Evolutionary conservation across 179 eudicot species (phyloP), one percentile per base, ranked within the genome.

Genomic region (Drosera spatulata): DNA sequence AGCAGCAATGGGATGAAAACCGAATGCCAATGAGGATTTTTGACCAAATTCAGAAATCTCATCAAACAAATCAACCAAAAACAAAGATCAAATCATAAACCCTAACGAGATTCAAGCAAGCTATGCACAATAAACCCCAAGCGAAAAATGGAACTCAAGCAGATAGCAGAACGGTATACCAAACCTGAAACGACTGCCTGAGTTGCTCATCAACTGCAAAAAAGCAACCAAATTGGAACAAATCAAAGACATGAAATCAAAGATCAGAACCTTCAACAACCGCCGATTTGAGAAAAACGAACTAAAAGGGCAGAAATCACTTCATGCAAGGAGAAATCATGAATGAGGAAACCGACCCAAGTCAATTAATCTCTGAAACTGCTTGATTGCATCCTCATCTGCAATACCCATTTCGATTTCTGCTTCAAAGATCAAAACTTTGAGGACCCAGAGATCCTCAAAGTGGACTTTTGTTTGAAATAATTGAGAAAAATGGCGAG

Each of bases 201-300:
- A 89, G 84, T 61, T 85, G 75, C 60, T 80, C 91, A 67, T 80
- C 88, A 70, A 77, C 97, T 89, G 94, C 86, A 82, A 54, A 46
- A 66, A 50, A 46, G 41, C 63, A 40, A 50, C 66, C 70, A 53
- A 50, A 50, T 56, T 43, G 6, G 46, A 42, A 71, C 40, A 56
- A 59, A 41, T 56, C 39, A 56, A 4, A 7, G 47, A 37, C 41
- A 56, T 52, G 53, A 67, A 68, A 75, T 77, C 77, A 72, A 72
- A 46, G 53, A 53, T 62, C 71, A 68, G 43, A 3, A 68, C 61
- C 62, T 61, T 63, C 13, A 53, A 4, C 7, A 8, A 54, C 10
- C 6, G 37, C 10, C 39, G 10, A 12, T 13, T 15, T 4, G 60
- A 53, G 1, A 59, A 60, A 42, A 42, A 39, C 1, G 0, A 10